Conservation (phyloP, 192 early-diverging fungal species). For the Coemansia sp. region DNA sequence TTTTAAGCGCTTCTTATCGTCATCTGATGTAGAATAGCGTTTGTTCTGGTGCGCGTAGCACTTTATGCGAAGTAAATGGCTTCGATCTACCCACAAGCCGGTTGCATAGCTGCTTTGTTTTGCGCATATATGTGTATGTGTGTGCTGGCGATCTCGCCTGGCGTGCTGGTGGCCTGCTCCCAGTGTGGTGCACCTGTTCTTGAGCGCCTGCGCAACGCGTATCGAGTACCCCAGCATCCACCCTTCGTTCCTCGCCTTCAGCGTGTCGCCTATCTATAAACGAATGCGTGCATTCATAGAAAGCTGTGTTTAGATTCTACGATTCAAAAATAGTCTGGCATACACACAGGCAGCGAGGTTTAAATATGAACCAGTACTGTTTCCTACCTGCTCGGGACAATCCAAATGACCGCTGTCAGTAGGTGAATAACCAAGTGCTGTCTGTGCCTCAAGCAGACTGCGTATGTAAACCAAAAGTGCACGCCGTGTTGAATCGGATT, state of each 20-base stretch:
- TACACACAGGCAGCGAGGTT: no score
- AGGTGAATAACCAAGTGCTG: neutral
- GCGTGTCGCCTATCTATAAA: neutral
- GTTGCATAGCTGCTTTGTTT: neutral
- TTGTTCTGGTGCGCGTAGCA: no score
- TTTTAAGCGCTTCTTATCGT: neutral
- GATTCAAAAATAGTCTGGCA: no score
- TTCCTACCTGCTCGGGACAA: neutral
- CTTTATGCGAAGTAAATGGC: neutral
- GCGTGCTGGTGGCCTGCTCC: neutral
- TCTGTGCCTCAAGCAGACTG: neutral
- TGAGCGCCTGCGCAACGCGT: neutral
- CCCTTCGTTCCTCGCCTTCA: neutral
- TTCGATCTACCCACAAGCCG: neutral
- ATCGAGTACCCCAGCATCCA: slow-evolving; percentile 1
- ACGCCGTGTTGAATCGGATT: neutral
- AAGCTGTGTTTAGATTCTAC: no score
- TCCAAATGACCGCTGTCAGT: neutral
- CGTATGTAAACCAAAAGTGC: neutral
- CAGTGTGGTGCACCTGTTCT: neutral
- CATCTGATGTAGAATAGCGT: neutral
- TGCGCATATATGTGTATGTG: neutral
- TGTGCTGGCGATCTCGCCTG: neutral
- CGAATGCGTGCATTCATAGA: no score
- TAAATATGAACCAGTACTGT: no score